These are phyloP conservation scores for Suillus alpinus DNA, from an alignment of 768 basidiomycete species.

Conservation along the genomic window DNA sequence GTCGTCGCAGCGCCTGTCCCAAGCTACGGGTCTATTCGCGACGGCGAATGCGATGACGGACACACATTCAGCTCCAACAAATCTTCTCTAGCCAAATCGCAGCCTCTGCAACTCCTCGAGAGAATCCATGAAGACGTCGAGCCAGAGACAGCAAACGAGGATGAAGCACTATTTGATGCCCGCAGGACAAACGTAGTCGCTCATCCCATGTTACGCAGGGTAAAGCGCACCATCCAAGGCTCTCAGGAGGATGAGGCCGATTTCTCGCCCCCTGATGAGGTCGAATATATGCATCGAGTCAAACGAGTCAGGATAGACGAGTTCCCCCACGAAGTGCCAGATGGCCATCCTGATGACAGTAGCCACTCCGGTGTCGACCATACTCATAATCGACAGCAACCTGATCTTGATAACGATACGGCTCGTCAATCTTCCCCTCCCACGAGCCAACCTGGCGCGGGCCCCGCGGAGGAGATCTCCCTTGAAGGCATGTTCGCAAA, in stretches of 20 bases:
- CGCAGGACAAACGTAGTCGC: background rate
- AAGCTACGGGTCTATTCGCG: background rate
- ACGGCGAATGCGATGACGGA: background rate
- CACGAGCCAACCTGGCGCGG: background rate
- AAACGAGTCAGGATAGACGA: background rate
- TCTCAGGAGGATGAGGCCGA: background rate
- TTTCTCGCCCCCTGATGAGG: background rate
- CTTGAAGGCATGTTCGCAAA: slow-evolving; percentile 18
- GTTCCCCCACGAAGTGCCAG: background rate
- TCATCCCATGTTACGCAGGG: background rate
- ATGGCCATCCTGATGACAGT: background rate
- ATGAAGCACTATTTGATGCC: background rate
- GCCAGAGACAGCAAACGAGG: background rate
- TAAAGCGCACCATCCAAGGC: background rate
- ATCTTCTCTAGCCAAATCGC: background rate
- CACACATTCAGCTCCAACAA: slow-evolving; percentile 1
- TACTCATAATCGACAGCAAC: background rate
- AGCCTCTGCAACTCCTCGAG: background rate
- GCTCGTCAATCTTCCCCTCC: background rate
- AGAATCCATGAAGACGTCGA: background rate
- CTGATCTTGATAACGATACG: background rate
- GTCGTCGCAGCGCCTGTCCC: background rate
- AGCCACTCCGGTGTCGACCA: background rate
- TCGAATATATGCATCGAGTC: background rate
- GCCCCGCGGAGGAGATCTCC: slow-evolving; percentile 2